Evolutionary conservation across 352 stramenopile species (phyloP).

Genomic region (Phytophthora pinifolia): DNA sequence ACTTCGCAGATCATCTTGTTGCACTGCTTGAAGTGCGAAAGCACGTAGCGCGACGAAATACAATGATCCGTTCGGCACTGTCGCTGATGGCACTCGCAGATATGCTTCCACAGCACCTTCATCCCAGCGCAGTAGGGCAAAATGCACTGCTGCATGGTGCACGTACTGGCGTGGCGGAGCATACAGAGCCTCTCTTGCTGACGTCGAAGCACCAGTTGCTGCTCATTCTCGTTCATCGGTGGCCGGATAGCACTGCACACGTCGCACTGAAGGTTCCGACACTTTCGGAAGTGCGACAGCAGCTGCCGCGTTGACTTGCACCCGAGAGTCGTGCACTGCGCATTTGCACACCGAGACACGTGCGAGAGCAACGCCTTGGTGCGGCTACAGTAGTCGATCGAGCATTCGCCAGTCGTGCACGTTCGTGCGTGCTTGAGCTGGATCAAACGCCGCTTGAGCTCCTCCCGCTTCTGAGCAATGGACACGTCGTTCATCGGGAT

Average conservation of each 20-base stretch:
- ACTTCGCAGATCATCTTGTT: slow-evolving; percentile 92
- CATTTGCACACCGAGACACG: slow-evolving; percentile 82
- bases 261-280: slow-evolving; percentile 84
- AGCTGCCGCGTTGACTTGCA: slow-evolving; percentile 88
- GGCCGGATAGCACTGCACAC: slow-evolving; percentile 87
- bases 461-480: slow-evolving; percentile 84
- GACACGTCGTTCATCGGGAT: slow-evolving; percentile 79
- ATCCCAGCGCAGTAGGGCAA: slow-evolving; percentile 87
- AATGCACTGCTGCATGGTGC: slow-evolving; percentile 59
- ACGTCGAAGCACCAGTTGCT: slow-evolving; percentile 78
- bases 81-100: slow-evolving; percentile 87
- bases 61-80: slow-evolving; percentile 88
- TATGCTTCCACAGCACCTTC: slow-evolving; percentile 91
- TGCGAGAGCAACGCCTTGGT: slow-evolving; percentile 81
- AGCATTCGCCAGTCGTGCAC: slow-evolving; percentile 70
- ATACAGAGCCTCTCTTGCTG: slow-evolving; percentile 89
- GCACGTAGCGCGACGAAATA: slow-evolving; percentile 86
- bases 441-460: slow-evolving; percentile 82
- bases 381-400: slow-evolving; percentile 80
- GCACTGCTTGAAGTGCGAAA: slow-evolving; percentile 91
- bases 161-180: slow-evolving; percentile 86
- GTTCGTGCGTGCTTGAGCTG: slow-evolving; percentile 88
- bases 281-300: slow-evolving; percentile 88
- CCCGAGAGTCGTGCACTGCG: slow-evolving; percentile 83
- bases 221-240: slow-evolving; percentile 87